Conservation (phyloP, 2,329 filamentous ascomycete species). For the Colletotrichum ledebouriae region DNA sequence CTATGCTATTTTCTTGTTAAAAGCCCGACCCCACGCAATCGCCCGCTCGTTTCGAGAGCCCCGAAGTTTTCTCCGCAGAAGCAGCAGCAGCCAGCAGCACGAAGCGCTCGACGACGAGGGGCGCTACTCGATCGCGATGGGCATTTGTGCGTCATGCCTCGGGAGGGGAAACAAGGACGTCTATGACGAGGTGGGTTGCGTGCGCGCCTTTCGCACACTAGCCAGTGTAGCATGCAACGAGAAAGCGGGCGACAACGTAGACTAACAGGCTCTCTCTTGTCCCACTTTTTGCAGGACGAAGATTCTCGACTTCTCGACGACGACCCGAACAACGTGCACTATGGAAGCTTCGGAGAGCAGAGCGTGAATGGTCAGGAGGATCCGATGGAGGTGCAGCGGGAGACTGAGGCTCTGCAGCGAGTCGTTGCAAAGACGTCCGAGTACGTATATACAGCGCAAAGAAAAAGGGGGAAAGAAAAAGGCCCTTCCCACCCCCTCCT, state of each 20-base stretch:
- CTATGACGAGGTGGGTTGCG: conserved; percentile 66
- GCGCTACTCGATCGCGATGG: conserved; percentile 58
- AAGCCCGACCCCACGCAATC: background rate
- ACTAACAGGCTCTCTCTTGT: conserved; percentile 23
- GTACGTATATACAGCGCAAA: conserved; percentile 55
- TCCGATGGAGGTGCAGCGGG: conserved; percentile 72
- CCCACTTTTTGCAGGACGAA: conserved; percentile 60
- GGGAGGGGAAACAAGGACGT: conserved; percentile 64
- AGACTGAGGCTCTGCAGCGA: conserved; percentile 74
- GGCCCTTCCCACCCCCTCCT: background rate
- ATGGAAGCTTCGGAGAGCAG: conserved; percentile 73
- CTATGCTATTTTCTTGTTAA: background rate
- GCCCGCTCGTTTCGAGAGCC: background rate
- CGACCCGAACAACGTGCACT: conserved; percentile 70
- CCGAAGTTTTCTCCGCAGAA: conserved; percentile 3
- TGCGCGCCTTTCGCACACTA: background rate
- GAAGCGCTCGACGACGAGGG: conserved; percentile 19
- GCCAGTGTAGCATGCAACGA: conserved; percentile 14
- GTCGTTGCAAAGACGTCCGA: conserved; percentile 75
- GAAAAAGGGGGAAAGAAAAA: too few relatives aligned
- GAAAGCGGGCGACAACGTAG: background rate
- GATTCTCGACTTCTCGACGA: conserved; percentile 72
- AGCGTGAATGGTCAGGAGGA: conserved; percentile 68
- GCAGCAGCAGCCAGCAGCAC: background rate
- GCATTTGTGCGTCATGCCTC: conserved; percentile 72